Conservation (phyloP, 345 rosid genomes). For the Sisymbrium irio region DNA sequence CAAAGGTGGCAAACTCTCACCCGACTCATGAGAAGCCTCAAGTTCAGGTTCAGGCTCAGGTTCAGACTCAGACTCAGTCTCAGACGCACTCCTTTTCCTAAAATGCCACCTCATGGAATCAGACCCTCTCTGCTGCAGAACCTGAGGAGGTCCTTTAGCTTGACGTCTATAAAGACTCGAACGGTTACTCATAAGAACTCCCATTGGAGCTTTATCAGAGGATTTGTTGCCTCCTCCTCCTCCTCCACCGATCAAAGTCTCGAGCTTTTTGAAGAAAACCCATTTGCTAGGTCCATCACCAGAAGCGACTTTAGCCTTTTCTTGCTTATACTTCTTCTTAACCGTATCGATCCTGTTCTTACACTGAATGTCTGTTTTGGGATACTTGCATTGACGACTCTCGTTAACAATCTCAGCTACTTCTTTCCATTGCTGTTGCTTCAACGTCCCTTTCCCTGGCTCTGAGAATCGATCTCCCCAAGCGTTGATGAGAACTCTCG, state of each 20-base stretch:
- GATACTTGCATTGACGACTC: slow-evolving; percentile 53
- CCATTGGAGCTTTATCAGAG: slow-evolving; percentile 43
- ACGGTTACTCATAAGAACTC: slow-evolving; percentile 48
- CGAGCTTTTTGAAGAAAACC: slow-evolving; percentile 71
- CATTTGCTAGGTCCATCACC: slow-evolving; percentile 65
- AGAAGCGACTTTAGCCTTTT: slow-evolving; percentile 60
- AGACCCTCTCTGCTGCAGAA: slow-evolving; percentile 20
- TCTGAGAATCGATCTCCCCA: slow-evolving; percentile 93
- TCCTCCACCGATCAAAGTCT: slow-evolving; percentile 56
- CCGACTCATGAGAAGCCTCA: slow-evolving; percentile 39
- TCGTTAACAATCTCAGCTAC: slow-evolving; percentile 86
- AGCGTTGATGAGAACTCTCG: slow-evolving; percentile 70
- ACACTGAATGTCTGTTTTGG: slow-evolving; percentile 85
- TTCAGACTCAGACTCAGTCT: slow-evolving; percentile 41
- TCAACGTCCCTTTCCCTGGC: slow-evolving; percentile 83
- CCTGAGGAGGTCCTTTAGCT: slow-evolving; percentile 4
- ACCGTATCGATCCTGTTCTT: slow-evolving; percentile 95
- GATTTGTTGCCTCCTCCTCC: background rate
- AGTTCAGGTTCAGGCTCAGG: slow-evolving; percentile 42
- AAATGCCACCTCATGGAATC: slow-evolving; percentile 39
- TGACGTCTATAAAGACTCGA: slow-evolving; percentile 25
- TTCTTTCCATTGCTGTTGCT: slow-evolving; percentile 92
- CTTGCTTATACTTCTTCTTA: slow-evolving; percentile 88
- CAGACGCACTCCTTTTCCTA: slow-evolving; percentile 44
- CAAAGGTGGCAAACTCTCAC: slow-evolving; percentile 46